These are phyloP conservation scores for Globisporangium barbulae DNA, from an alignment of 352 stramenopile genomes.

Conservation along the genomic window DNA sequence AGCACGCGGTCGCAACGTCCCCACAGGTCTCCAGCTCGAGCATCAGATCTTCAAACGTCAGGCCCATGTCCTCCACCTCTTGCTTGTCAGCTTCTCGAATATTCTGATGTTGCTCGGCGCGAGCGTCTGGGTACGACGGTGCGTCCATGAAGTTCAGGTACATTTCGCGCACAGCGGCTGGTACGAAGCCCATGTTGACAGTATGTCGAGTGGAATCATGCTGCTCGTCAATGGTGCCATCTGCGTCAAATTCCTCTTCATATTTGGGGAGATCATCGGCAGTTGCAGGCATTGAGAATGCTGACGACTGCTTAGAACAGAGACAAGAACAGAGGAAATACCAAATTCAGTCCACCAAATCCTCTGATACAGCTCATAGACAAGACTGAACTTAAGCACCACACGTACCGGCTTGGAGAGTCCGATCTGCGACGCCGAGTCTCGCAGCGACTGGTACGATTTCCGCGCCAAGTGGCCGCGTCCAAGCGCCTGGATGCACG, in stretches of 20 bases:
- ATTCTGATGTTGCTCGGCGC: background rate
- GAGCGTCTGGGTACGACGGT: slow-evolving; percentile 2
- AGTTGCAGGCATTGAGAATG: slow-evolving; percentile 29
- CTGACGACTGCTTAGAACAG: slow-evolving; percentile 22
- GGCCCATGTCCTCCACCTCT: slow-evolving; percentile 27
- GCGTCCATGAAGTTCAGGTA: slow-evolving; percentile 21
- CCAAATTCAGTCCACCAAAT: background rate
- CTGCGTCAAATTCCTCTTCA: slow-evolving; percentile 9
- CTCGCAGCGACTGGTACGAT: slow-evolving; percentile 40
- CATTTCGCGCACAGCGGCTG: slow-evolving; percentile 30
- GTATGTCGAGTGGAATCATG: background rate
- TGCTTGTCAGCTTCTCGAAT: slow-evolving; percentile 10
- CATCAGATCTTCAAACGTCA: slow-evolving; percentile 44
- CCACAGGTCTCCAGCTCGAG: slow-evolving; percentile 38
- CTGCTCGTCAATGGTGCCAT: slow-evolving; percentile 5
- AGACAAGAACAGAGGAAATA: background rate
- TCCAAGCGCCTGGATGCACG: slow-evolving; percentile 64
- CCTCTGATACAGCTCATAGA: background rate
- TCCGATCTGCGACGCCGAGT: slow-evolving; percentile 20
- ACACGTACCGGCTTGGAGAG: slow-evolving; percentile 18
- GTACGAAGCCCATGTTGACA: slow-evolving; percentile 46
- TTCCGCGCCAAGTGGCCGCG: slow-evolving; percentile 53
- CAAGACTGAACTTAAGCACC: background rate
- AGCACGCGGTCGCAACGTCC: slow-evolving; percentile 25
- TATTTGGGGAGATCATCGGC: slow-evolving; percentile 19